Conservation (phyloP, 108 stramenopile genomes). For the Seminavis robusta region DNA sequence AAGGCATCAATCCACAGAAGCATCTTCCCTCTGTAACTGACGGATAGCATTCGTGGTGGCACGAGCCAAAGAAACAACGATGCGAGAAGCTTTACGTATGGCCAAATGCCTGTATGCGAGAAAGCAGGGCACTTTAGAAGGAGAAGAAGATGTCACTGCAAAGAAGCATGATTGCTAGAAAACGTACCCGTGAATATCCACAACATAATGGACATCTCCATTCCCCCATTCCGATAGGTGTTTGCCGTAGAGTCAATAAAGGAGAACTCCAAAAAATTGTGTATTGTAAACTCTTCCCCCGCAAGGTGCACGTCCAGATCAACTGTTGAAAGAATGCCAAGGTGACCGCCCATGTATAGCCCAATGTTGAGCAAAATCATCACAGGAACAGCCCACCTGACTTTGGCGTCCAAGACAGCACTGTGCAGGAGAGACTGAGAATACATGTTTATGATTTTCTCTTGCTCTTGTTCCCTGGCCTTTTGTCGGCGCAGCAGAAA, state of each 20-base stretch:
- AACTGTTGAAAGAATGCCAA: constrained; percentile 46
- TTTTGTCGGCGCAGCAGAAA: constrained; percentile 19
- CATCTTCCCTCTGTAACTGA: constrained; percentile 40
- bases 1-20: constrained; percentile 75
- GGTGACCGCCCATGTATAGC: constrained; percentile 60
- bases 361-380: constrained; percentile 51
- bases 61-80: constrained; percentile 59
- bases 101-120: constrained; percentile 82
- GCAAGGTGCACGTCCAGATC: constrained; percentile 52
- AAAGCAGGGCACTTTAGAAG: too few relatives aligned
- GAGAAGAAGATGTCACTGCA: too few relatives aligned
- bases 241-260: constrained; percentile 49
- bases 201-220: constrained; percentile 53
- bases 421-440: constrained; percentile 46
- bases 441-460: constrained; percentile 35
- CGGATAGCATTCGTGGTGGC: constrained; percentile 39
- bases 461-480: constrained; percentile 17
- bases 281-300: constrained; percentile 46
- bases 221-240: constrained; percentile 66
- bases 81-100: constrained; percentile 61
- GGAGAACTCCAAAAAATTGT: constrained; percentile 55
- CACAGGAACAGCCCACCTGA: constrained; percentile 53
- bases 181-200: constrained; percentile 58
- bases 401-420: constrained; percentile 23
- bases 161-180: too few relatives aligned